Conservation (phyloP, 2,329 filamentous ascomycete genomes). For the Penicillium sclerotigenum region DNA sequence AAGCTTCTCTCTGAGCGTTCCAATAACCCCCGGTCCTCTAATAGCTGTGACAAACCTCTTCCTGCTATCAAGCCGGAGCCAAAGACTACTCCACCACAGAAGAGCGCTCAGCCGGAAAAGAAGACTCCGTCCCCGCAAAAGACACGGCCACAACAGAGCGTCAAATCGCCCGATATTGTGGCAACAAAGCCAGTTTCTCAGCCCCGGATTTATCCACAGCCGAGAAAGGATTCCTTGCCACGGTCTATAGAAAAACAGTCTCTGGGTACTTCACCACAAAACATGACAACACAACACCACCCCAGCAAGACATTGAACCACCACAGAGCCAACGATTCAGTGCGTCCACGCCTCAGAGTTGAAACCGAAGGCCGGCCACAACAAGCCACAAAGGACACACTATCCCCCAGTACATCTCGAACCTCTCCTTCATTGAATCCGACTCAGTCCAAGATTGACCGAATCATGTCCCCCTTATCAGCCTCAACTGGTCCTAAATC, state of each 20-base stretch:
- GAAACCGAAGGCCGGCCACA: slow-evolving; percentile 7
- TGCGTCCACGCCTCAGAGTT: neutral
- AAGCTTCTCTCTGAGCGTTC: slow-evolving; percentile 11
- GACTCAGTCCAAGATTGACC: slow-evolving; percentile 9
- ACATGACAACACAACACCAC: neutral
- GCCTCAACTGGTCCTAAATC: slow-evolving; percentile 9
- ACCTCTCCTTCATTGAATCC: slow-evolving; percentile 14
- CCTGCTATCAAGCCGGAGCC: slow-evolving; percentile 19
- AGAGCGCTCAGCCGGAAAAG: neutral
- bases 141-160: neutral
- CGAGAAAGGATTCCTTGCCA: neutral
- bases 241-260: neutral
- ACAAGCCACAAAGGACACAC: slow-evolving; percentile 9
- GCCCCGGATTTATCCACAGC: neutral
- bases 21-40: slow-evolving; percentile 15
- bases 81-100: neutral
- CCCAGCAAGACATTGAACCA: neutral
- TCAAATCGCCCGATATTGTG: neutral
- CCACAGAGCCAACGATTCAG: neutral
- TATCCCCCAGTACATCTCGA: slow-evolving; percentile 12
- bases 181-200: neutral
- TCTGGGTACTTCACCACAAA: neutral
- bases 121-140: neutral
- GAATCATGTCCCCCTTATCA: slow-evolving; percentile 16
- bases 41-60: slow-evolving; percentile 20